A percentile compares a stretch with the other conserved stretches of the same genome.
Evolutionary conservation across 1,284 basidiomycete species (phyloP).

Genomic region (Singerocomus inundabilis): DNA sequence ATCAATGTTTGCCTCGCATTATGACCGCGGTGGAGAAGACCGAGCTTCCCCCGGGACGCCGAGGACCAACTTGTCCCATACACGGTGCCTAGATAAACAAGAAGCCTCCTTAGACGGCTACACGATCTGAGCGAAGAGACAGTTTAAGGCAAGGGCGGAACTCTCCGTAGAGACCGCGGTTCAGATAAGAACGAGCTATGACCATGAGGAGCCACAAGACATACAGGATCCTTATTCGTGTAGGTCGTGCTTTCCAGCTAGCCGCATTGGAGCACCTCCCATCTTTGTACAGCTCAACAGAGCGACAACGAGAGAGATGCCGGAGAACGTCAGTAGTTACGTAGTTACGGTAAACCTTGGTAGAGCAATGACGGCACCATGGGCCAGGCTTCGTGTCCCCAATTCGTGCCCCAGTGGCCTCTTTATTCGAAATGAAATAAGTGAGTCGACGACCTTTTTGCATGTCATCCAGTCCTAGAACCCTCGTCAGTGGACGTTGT

Average conservation of each 20-base stretch:
- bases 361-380: not conserved
- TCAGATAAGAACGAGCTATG: slow-evolving; percentile 9
- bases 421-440: not conserved
- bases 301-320: slow-evolving; percentile 6
- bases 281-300: slow-evolving; percentile 1
- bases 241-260: not conserved
- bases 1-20: slow-evolving; percentile 37
- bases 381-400: not conserved
- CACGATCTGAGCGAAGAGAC: not conserved
- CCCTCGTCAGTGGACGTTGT: not conserved
- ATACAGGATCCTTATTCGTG: not conserved
- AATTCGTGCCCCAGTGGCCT: no score
- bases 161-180: not conserved
- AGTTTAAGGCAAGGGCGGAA: not conserved
- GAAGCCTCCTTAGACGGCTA: not conserved
- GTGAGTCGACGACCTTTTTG: not conserved
- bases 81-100: not conserved
- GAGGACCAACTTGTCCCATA: not conserved
- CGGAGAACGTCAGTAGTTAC: not conserved
- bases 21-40: slow-evolving; percentile 30
- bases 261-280: not conserved
- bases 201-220: no score
- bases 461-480: not conserved
- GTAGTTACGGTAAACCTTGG: not conserved
- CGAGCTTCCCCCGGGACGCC: not conserved